A percentile compares a stretch with the other conserved stretches of the same genome.
Evolutionary conservation across 2,329 filamentous ascomycete species (phyloP).

Genomic region (Dactylellina leptospora): DNA sequence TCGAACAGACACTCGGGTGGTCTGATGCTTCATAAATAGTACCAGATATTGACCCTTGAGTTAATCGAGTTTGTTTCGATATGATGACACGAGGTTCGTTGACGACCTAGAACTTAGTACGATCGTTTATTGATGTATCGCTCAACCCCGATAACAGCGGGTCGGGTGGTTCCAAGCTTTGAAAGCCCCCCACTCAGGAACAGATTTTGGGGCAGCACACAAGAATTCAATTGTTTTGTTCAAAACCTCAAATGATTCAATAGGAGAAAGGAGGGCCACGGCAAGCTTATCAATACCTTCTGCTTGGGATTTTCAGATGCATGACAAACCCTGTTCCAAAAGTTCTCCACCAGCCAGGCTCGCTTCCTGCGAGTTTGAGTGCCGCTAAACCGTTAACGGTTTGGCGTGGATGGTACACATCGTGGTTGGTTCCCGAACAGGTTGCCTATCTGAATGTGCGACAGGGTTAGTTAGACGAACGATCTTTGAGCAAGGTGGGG

Average conservation of each 20-base stretch:
- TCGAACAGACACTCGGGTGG: too few relatives aligned
- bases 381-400: slow-evolving; percentile 5
- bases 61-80: too few relatives aligned
- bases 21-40: too few relatives aligned
- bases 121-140: background rate
- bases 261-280: background rate
- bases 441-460: slow-evolving; percentile 14
- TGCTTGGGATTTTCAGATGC: slow-evolving; percentile 19
- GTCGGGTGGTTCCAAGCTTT: too few relatives aligned
- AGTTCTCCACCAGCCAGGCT: background rate
- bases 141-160: background rate
- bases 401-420: slow-evolving; percentile 13
- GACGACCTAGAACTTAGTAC: background rate
- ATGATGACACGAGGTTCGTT: background rate
- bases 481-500: slow-evolving; percentile 14
- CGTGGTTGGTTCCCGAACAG: slow-evolving; percentile 3
- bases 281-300: slow-evolving; percentile 23
- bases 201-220: too few relatives aligned
- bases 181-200: too few relatives aligned
- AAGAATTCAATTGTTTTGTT: too few relatives aligned
- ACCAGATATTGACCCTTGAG: too few relatives aligned
- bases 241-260: background rate
- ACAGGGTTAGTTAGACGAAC: slow-evolving; percentile 4
- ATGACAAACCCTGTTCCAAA: slow-evolving; percentile 16
- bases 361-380: background rate